These are phyloP conservation scores for Sporothrix pseudoabietina DNA, from an alignment of 2,329 filamentous ascomycete species.

Conservation along the genomic window DNA sequence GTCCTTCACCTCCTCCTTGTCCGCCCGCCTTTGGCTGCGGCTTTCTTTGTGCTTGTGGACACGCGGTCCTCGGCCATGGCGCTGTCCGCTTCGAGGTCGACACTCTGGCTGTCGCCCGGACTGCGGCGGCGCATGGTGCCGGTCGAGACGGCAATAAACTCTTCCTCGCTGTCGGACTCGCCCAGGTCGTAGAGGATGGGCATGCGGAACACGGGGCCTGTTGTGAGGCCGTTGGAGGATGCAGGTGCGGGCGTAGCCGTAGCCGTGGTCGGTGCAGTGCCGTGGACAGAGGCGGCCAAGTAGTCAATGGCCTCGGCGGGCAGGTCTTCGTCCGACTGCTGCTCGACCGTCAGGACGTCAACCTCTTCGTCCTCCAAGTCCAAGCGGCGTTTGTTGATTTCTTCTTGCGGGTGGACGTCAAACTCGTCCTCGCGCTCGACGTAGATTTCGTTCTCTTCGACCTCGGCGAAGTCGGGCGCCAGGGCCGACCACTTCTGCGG, in stretches of 20 bases:
- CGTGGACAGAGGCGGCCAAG: background rate
- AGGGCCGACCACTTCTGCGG: conserved; percentile 97
- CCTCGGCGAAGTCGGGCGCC: conserved; percentile 93
- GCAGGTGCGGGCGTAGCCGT: background rate
- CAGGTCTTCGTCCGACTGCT: conserved; percentile 61
- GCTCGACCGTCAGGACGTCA: conserved; percentile 80
- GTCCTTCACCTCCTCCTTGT: conserved; percentile 41
- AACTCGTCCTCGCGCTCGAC: conserved; percentile 96
- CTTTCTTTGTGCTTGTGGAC: conserved; percentile 44
- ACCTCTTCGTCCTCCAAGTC: conserved; percentile 93
- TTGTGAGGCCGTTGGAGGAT: conserved; percentile 14
- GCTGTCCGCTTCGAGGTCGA: conserved; percentile 54
- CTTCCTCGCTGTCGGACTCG: conserved; percentile 94
- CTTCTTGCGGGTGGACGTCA: conserved; percentile 93
- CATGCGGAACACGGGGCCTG: conserved; percentile 68
- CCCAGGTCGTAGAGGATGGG: conserved; percentile 91
- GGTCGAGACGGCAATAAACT: conserved; percentile 67
- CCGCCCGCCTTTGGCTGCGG: conserved; percentile 43
- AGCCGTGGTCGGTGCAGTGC: background rate
- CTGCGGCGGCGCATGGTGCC: conserved; percentile 89
- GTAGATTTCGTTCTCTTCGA: conserved; percentile 98
- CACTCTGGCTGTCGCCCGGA: conserved; percentile 68
- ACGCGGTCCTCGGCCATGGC: conserved; percentile 47
- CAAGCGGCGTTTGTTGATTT: conserved; percentile 85
- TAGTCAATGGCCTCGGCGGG: conserved; percentile 45